Evolutionary conservation across 306 rosid genomes (phyloP), one percentile per base, ranked within the genome.

Genomic region (Trifolium fragiferum): DNA sequence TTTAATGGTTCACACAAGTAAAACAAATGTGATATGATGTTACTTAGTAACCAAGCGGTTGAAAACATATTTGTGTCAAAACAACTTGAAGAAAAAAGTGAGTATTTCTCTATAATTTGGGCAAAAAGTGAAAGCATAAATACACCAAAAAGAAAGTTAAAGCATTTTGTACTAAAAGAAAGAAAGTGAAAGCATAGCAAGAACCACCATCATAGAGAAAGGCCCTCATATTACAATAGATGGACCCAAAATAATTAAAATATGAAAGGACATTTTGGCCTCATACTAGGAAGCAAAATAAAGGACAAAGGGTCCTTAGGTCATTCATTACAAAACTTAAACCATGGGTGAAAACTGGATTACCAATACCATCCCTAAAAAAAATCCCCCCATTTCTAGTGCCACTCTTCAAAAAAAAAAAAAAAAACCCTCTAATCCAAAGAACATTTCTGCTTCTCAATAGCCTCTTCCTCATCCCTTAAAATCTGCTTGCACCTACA

Each of bases 401-500:
- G 25, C 18, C 27, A 54, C 30, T 54, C 13, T 25, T 25, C 9
- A 58, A 58, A 59, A 25, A 13, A 0, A 18, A 7, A 6, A 49
- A n/a, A n/a, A n/a, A 30, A 4, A 30, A 30, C 4, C 33, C 23
- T 49, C 54, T 49, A 49, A 50, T 50, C 74, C 72, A 84, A 47
- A 21, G 87, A 92, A 80, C 87, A 83, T 64, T 86, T 83, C 7
- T 80, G 83, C 43, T 78, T 76, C 47, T 64, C 72, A 79, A 80
- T 15, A 77, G 67, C 80, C 38, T 90, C 97, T 78, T 88, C 93
- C 77, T 91, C 97, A 58, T 95, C 99, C 87, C 70, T 81, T 68
- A 89, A 85, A 81, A 95, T 95, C 80, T 95, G 98, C 84, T 88
- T 85, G 85, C 87, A 89, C 77, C 97, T 82, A 81, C 98, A 95